These are phyloP conservation scores for Glycine latifolia DNA, from an alignment of 306 rosid genomes.

Conservation along the genomic window DNA sequence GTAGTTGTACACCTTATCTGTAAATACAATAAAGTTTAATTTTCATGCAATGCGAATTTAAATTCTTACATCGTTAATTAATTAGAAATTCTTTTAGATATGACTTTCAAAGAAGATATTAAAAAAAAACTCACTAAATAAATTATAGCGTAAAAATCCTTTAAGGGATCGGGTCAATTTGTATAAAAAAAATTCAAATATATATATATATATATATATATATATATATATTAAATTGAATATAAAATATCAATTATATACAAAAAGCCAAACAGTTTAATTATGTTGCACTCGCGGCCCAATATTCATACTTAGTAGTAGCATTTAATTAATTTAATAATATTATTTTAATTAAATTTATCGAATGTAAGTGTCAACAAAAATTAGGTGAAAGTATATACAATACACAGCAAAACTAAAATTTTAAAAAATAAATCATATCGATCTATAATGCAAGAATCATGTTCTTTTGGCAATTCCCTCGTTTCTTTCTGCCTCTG, in stretches of 20 bases:
- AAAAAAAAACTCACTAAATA: too few species aligned
- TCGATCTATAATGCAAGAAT: neutral
- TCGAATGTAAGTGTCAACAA: neutral
- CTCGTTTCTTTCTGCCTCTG: conserved; percentile 1
- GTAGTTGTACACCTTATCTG: neutral
- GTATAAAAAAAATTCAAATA: neutral
- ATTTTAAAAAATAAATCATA: neutral
- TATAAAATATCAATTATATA: neutral
- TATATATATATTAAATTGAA: neutral
- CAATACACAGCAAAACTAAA: neutral
- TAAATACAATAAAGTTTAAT: neutral
- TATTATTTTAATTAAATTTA: neutral
- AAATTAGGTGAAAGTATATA: neutral
- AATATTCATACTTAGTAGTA: neutral
- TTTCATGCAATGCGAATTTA: neutral
- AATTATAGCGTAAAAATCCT: too few species aligned
- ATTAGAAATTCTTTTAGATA: neutral
- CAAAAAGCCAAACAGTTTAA: neutral
- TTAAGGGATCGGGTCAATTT: too few species aligned
- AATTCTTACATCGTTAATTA: neutral
- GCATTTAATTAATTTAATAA: neutral
- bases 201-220: too few species aligned
- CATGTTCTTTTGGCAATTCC: neutral
- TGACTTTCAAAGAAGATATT: neutral
- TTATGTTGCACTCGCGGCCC: neutral